These are phyloP conservation scores for Suhomyces anneliseae DNA, from an alignment of 1,139 yeast genomes.

Conservation along the genomic window DNA sequence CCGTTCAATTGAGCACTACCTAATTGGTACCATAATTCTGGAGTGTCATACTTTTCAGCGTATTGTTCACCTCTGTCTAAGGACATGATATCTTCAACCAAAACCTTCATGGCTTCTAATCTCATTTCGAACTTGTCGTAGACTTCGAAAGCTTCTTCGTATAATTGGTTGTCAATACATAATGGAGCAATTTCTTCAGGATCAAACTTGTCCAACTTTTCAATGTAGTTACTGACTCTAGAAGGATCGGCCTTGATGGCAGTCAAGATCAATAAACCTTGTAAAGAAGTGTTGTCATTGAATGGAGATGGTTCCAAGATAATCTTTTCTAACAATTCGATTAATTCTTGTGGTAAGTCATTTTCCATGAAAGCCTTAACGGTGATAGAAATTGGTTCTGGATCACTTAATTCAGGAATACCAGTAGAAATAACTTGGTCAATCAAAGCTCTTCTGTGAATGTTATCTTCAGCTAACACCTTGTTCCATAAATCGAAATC, in stretches of 20 bases:
- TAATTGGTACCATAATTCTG: slow-evolving; percentile 91
- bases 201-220: slow-evolving; percentile 86
- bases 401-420: slow-evolving; percentile 91
- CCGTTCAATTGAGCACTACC: slow-evolving; percentile 98
- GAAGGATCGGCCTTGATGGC: slow-evolving; percentile 94
- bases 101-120: slow-evolving; percentile 80
- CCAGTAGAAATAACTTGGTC: slow-evolving; percentile 97
- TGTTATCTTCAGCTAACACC: slow-evolving; percentile 73
- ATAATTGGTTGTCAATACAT: slow-evolving; percentile 82
- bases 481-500: slow-evolving; percentile 79
- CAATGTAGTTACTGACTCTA: slow-evolving; percentile 80
- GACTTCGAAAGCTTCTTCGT: slow-evolving; percentile 93
- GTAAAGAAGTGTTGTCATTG: slow-evolving; percentile 90
- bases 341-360: slow-evolving; percentile 87
- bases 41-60: slow-evolving; percentile 83
- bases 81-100: slow-evolving; percentile 90
- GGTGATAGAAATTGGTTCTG: slow-evolving; percentile 93
- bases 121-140: slow-evolving; percentile 83
- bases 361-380: slow-evolving; percentile 98
- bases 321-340: slow-evolving; percentile 92
- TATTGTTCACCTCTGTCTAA: slow-evolving; percentile 93
- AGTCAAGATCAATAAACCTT: slow-evolving; percentile 87
- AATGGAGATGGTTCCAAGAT: slow-evolving; percentile 96
- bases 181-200: slow-evolving; percentile 92
- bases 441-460: slow-evolving; percentile 84